Base-by-base conservation (phyloP, 1,284 basidiomycete genomes). In the Polyporus tsugae region DNA sequence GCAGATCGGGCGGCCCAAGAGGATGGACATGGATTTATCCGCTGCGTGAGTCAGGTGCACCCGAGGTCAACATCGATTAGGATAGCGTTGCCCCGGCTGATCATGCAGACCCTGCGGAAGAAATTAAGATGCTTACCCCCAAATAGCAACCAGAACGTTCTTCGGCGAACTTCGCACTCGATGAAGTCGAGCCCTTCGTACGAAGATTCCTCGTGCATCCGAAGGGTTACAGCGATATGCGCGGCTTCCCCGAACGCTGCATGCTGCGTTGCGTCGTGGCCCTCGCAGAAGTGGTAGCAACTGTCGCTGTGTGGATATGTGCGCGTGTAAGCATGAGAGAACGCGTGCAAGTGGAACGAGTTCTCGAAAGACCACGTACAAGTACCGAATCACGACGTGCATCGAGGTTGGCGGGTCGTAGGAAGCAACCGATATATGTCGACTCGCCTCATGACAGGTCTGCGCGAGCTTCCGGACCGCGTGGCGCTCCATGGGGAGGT, bases 1-100 rank as follows among this genome's bases (percentile, higher is more conserved):
- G 77, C 89, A 92, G 69, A 95, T 92, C 38, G 94, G 92, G 63
- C 91, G 85, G 13, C 92, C 92, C 49, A 95, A 84, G 33, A 95
- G 83, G 72, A 94, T 91, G 58, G 91, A 91, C 89, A 92, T 92
- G n/a, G 93, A 95, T 80, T 95, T 95, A 80, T 95, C 94, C 74
- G 92, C 93, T 93, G 77, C 57, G n/a, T 35, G 63, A 13, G 64
- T 70, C 66, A 61, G 66, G 19, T 10, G 59, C 61, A 55, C 44
- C 25, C 36, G 44, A 22, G 63, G 63, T 59, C 65, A 68, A 65
- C 46, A 69, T 72, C 64, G 69, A 70, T 74, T 49, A 71, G 65
- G 67, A 69, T 66, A 70, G 64, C 41, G 67, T 69, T 69, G 67
- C 60, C 38, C 68, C 69, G 72, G 66, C 61, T 35, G 68, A 68